Base-by-base conservation (phyloP, 306 rosid genomes). In the Malus orientalis region DNA sequence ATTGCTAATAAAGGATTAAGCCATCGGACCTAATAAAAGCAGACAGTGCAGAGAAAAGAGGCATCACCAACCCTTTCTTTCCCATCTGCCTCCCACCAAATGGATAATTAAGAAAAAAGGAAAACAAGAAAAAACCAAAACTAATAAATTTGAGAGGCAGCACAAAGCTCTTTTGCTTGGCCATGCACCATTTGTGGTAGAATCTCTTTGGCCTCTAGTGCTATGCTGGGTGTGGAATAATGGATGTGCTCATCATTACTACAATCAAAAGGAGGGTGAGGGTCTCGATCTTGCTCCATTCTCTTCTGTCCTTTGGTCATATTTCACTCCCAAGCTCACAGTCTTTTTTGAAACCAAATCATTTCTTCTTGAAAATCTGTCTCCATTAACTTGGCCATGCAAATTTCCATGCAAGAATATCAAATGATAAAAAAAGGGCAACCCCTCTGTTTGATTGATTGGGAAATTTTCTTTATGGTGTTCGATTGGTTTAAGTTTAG, bases 331-430 rank as follows among this genome's bases (percentile, higher is more conserved):
- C 78, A 74, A 75, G 78, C 76, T 70, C 49, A 40, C 58, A 5
- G 4, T 70, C 82, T 71, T 81, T 85, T 83, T 82, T 70, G 44
- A 80, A 80, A 82, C 86, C 84, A 79, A 85, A 91, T 91, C 85
- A 91, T 88, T 78, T n/a, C 38, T 76, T 79, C 84, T 82, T 76
- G 94, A 91, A 84, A 86, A 88, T 83, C 91, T 91, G 97, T 88
- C 97, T 83, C 91, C 89, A 82, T 79, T 85, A 87, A 84, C 84
- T 81, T 69, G 79, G 73, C 84, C 92, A 87, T 79, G 86, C 92
- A 85, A 84, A 81, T 62, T 87, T 86, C 84, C 92, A 87, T 87
- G 90, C 86, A 87, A 82, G 79, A 8, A 54, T 36, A 83, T 78
- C 27, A 80, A 82, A 44, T 44, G 40, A 73, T 51, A 16, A 61